A percentile compares a stretch with the other conserved stretches of the same genome.
These are phyloP conservation scores for Ustilago lituana DNA, from an alignment of 1,284 basidiomycete species.

Conservation along the genomic window DNA sequence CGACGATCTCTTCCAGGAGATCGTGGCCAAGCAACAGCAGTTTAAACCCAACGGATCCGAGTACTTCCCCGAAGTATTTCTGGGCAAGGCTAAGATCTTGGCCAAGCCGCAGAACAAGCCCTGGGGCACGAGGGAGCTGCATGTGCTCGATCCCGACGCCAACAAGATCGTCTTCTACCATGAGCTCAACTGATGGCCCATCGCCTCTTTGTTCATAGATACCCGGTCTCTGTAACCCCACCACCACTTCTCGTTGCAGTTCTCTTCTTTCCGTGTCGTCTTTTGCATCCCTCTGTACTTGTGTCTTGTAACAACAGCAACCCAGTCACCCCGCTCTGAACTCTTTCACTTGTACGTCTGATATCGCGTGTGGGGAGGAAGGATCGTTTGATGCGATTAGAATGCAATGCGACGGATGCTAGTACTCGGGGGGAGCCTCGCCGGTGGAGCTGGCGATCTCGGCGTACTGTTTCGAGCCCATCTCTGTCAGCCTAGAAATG, in stretches of 20 bases:
- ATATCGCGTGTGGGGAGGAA: no score
- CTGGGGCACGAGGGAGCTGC: constrained; percentile 52
- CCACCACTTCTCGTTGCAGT: constrained; percentile 4
- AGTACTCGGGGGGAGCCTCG: constrained; percentile 39
- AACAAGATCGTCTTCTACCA: constrained; percentile 54
- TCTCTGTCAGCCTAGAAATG: constrained; percentile 64
- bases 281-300: constrained; percentile 12
- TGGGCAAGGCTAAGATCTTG: constrained; percentile 42
- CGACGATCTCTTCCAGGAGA: constrained; percentile 43
- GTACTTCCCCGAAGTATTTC: constrained; percentile 53
- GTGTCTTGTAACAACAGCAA: constrained; percentile 12
- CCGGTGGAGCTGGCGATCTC: constrained; percentile 17
- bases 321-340: not conserved
- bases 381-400: no score
- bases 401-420: no score
- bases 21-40: constrained; percentile 36
- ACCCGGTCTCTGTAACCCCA: no score
- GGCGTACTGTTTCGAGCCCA: constrained; percentile 60
- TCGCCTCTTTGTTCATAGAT: not conserved
- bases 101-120: constrained; percentile 53
- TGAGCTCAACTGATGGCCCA: constrained; percentile 41
- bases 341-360: no score
- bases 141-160: constrained; percentile 54
- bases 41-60: constrained; percentile 44
- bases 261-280: no score